These are phyloP conservation scores for Amorphotheca resinae DNA, from an alignment of 495 filamentous ascomycete species.

Conservation along the genomic window DNA sequence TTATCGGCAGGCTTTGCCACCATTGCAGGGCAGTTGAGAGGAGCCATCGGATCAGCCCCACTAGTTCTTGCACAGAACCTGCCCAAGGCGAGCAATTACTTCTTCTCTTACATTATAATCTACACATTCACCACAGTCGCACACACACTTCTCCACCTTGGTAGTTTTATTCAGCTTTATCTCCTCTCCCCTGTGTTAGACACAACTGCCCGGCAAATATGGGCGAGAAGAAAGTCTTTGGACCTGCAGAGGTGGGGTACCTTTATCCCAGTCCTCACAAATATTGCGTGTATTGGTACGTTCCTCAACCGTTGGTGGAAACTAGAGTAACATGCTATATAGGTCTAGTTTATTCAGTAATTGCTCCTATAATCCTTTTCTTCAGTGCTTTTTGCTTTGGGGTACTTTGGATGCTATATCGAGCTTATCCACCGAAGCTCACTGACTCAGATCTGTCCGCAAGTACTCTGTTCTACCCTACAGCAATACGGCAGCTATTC, in stretches of 20 bases:
- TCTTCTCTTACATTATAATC: conserved; percentile 85
- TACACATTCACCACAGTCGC: conserved; percentile 72
- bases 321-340: conserved; percentile 1
- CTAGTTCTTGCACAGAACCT: conserved; percentile 59
- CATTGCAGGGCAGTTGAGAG: conserved; percentile 43
- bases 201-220: conserved; percentile 9
- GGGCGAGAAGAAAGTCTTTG: conserved; percentile 4
- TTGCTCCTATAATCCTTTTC: conserved; percentile 76
- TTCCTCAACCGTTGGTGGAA: conserved; percentile 19
- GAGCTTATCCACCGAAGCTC: conserved; percentile 86
- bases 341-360: conserved; percentile 29
- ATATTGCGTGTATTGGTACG: conserved; percentile 66
- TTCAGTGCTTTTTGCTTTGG: conserved; percentile 71
- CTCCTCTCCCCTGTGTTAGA: conserved; percentile 13
- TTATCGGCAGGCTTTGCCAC: conserved; percentile 61
- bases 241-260: conserved; percentile 58
- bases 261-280: conserved; percentile 72
- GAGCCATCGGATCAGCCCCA: conserved; percentile 46
- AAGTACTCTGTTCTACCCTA: conserved; percentile 70
- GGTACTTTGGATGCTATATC: conserved; percentile 80
- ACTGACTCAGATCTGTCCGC: conserved; percentile 72
- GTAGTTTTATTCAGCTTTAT: conserved; percentile 1
- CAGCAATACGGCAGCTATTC: conserved; percentile 77
- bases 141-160: conserved; percentile 56
- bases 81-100: conserved; percentile 79